phyloP scores from a whole-genome alignment of 495 filamentous ascomycete species.

The Chaetomium cochliodes region DNA sequence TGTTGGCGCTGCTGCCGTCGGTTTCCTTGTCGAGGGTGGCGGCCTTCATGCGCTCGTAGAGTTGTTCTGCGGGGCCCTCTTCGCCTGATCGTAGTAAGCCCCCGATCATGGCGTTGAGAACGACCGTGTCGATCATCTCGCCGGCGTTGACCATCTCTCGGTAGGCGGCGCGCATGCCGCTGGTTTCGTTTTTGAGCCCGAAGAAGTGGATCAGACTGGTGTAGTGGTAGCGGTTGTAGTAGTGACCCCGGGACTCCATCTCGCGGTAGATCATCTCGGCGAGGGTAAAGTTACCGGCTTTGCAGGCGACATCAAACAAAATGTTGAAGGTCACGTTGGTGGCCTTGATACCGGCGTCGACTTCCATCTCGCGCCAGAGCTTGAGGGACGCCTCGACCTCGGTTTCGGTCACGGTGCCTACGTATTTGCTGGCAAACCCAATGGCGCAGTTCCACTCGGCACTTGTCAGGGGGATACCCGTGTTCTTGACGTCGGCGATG shows the following conservation, averaged over 20 bases:
- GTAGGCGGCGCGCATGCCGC: constrained; percentile 69
- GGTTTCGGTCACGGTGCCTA: constrained; percentile 56
- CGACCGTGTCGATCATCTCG: constrained; percentile 83
- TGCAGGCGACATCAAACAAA: constrained; percentile 83
- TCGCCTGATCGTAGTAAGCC: constrained; percentile 75
- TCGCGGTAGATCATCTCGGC: constrained; percentile 82
- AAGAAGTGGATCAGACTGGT: constrained; percentile 78
- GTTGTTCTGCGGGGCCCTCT: constrained; percentile 64
- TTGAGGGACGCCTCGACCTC: constrained; percentile 72
- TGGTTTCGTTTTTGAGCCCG: constrained; percentile 66
- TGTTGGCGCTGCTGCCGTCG: neutral
- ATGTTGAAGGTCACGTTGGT: constrained; percentile 83
- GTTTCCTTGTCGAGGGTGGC: constrained; percentile 39
- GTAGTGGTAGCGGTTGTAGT: constrained; percentile 70
- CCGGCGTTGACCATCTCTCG: constrained; percentile 72
- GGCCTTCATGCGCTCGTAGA: constrained; percentile 79
- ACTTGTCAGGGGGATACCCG: constrained; percentile 60
- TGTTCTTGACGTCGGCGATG: constrained; percentile 74
- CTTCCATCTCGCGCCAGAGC: constrained; percentile 89
- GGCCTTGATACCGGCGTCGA: constrained; percentile 58
- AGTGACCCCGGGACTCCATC: constrained; percentile 65
- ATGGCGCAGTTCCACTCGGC: constrained; percentile 82
- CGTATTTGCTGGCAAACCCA: constrained; percentile 69
- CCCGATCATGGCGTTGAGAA: constrained; percentile 79
- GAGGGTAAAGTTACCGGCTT: constrained; percentile 75